Conservation (phyloP, 73 alveolate species). For the Stentor coeruleus region DNA sequence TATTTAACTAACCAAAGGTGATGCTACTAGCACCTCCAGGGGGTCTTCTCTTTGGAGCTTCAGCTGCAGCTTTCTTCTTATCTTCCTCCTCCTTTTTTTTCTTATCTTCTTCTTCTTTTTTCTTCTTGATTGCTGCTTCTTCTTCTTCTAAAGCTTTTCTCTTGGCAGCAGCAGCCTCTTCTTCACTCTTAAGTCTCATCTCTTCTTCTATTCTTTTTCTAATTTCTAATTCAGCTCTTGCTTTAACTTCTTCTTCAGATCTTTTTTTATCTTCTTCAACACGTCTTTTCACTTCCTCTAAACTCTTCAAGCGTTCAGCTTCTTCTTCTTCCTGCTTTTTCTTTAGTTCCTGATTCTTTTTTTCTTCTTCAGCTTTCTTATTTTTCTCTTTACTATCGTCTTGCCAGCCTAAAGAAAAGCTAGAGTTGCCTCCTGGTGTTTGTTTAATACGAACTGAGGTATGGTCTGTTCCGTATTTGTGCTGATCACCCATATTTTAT, state of each 20-base stretch:
- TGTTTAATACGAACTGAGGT: slow-evolving; percentile 15
- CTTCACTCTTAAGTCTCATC: neutral
- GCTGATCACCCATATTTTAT: slow-evolving; percentile 2
- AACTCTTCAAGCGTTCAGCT: neutral
- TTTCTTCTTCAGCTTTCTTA: slow-evolving; percentile 1
- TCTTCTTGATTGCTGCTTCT: too few species aligned
- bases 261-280: neutral
- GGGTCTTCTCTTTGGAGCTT: neutral
- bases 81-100: neutral
- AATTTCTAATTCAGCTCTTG: neutral
- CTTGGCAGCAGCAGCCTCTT: neutral
- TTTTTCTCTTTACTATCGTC: neutral
- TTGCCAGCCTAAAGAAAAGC: slow-evolving; percentile 16
- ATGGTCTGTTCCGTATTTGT: slow-evolving; percentile 15
- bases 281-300: neutral
- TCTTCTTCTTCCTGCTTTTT: slow-evolving; percentile 26
- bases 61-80: neutral
- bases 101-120: neutral
- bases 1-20: slow-evolving; percentile 11
- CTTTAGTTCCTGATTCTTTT: neutral
- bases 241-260: neutral
- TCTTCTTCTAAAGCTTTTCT: slow-evolving; percentile 9
- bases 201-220: neutral
- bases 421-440: slow-evolving; percentile 21
- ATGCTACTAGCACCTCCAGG: slow-evolving; percentile 27